Evolutionary conservation across 495 filamentous ascomycete genomes (phyloP).

Genomic region (Annulohypoxylon moriforme): DNA sequence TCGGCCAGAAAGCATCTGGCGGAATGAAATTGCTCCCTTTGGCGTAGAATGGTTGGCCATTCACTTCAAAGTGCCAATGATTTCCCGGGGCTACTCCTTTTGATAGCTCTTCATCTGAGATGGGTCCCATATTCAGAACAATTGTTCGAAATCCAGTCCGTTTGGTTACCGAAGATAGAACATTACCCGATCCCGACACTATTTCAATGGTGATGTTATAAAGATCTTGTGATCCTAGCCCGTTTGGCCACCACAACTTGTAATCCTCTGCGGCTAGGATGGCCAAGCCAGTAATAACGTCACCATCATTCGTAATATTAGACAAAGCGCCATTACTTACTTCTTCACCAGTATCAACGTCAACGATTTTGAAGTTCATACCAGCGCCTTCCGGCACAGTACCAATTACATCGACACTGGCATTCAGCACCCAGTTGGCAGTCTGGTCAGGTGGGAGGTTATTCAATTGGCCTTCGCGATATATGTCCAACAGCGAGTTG

Average conservation of each 20-base stretch:
- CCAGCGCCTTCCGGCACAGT: constrained; percentile 58
- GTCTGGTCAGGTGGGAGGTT: constrained; percentile 69
- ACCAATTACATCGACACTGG: constrained; percentile 72
- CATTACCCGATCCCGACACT: constrained; percentile 48
- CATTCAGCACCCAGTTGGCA: constrained; percentile 75
- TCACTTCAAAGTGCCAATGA: constrained; percentile 77
- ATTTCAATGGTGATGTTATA: constrained; percentile 68
- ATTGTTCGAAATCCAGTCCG: constrained; percentile 75
- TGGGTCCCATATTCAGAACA: constrained; percentile 69
- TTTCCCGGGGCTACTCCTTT: constrained; percentile 65
- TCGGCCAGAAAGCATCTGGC: constrained; percentile 73
- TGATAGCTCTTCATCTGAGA: constrained; percentile 67
- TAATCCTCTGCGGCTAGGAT: constrained; percentile 59
- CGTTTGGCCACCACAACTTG: constrained; percentile 73
- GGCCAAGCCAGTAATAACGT: constrained; percentile 64
- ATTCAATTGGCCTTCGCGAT: constrained; percentile 69
- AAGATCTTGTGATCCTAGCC: constrained; percentile 68
- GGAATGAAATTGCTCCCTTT: constrained; percentile 77
- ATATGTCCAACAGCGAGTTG: constrained; percentile 71
- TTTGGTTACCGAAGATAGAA: constrained; percentile 63
- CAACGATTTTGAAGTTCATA: constrained; percentile 66
- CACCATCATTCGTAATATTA: constrained; percentile 58
- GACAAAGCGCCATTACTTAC: constrained; percentile 58
- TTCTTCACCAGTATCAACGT: constrained; percentile 58
- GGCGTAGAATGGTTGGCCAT: constrained; percentile 74